phyloP scores from a whole-genome alignment of 2,329 filamentous ascomycete genomes.

The Emydomyces testavorans region DNA sequence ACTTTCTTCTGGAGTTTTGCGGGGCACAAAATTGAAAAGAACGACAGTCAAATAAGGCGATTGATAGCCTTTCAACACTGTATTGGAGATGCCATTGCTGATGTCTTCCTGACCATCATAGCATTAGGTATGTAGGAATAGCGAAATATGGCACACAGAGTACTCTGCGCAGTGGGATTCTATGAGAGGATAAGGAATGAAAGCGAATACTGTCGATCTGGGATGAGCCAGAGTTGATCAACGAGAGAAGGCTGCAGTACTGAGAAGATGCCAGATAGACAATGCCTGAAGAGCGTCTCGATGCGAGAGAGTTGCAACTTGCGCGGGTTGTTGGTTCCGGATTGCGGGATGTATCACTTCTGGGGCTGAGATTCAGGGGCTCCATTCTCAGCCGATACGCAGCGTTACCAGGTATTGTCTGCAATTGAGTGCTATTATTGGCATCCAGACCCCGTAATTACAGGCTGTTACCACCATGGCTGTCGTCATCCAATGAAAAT shows the following conservation, averaged over 20 bases:
- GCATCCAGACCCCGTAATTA: not conserved
- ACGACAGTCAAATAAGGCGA: not conserved
- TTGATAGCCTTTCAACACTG: not conserved
- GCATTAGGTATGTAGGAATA: too few species aligned
- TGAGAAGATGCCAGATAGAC: conserved; percentile 1
- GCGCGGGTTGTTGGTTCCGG: not conserved
- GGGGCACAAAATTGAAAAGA: not conserved
- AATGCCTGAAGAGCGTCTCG: too few species aligned
- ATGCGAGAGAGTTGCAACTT: not conserved
- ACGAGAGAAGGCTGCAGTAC: not conserved
- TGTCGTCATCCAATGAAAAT: not conserved
- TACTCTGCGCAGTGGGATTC: too few species aligned
- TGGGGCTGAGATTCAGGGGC: conserved; percentile 3
- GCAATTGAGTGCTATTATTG: not conserved
- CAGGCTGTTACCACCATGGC: not conserved
- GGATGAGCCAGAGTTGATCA: not conserved
- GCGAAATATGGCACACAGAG: not conserved
- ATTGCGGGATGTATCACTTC: not conserved
- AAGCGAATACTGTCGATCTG: not conserved
- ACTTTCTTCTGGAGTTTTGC: not conserved
- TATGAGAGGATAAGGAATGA: not conserved
- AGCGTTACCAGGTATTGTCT: not conserved
- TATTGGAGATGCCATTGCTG: not conserved
- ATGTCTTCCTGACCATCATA: not conserved
- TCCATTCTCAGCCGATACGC: not conserved